These are phyloP conservation scores for Pedinophyceae sp. DNA, from an alignment of 139 green algal species.

Conservation along the genomic window DNA sequence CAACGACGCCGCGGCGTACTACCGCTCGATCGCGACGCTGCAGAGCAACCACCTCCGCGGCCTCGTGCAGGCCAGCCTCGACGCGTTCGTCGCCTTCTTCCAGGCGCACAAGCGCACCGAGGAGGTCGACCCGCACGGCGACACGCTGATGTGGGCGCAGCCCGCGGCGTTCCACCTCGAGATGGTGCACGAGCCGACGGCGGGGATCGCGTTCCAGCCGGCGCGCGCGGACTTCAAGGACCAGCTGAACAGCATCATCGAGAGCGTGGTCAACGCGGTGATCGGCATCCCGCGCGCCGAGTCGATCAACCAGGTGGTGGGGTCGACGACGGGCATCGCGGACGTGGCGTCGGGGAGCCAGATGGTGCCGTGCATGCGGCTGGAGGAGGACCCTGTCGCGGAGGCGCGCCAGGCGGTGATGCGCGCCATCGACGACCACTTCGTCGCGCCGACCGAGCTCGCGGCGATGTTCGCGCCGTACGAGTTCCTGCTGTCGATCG, in stretches of 20 bases:
- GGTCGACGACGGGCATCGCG: no score
- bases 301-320: no score
- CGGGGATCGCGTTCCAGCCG: no score
- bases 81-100: conserved; percentile 35
- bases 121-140: conserved; percentile 28
- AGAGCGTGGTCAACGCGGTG: conserved; percentile 1
- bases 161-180: conserved; percentile 37
- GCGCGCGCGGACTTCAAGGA: not conserved
- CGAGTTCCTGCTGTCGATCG: conserved; percentile 27
- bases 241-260: not conserved
- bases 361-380: no score
- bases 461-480: conserved; percentile 29
- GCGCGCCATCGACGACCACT: no score
- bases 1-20: conserved; percentile 34
- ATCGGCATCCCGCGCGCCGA: conserved; percentile 2
- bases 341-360: no score
- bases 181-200: conserved; percentile 17
- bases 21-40: conserved; percentile 28
- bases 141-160: conserved; percentile 25
- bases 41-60: conserved; percentile 51
- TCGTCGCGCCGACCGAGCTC: conserved; percentile 22
- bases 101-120: conserved; percentile 16
- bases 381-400: no score
- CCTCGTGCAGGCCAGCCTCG: conserved; percentile 32
- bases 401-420: conserved; percentile 14